Percentiles rank a stretch among this genome's conserved stretches.
phyloP scores from a whole-genome alignment of 352 stramenopile genomes.

The Phytopythium helicoides region DNA sequence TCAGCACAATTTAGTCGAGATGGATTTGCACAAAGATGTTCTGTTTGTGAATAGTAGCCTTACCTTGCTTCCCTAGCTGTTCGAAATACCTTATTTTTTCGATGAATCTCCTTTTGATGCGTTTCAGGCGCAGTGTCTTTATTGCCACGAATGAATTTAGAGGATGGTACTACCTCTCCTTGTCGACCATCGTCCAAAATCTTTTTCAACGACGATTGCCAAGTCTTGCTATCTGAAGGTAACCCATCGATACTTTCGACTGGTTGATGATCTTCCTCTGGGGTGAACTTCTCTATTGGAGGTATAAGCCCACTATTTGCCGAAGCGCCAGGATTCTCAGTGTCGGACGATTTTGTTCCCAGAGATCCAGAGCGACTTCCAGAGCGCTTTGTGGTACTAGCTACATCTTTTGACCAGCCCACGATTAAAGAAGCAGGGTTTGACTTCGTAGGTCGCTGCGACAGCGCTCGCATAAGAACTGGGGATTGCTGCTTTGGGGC shows the following conservation, averaged over 20 bases:
- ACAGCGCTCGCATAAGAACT: slow-evolving; percentile 36
- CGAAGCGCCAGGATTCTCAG: too few species aligned
- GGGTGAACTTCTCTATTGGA: slow-evolving; percentile 1
- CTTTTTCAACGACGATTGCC: slow-evolving; percentile 60
- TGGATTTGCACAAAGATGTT: too few species aligned
- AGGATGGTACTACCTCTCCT: slow-evolving; percentile 3
- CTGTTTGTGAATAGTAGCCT: too few species aligned
- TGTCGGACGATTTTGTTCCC: too few species aligned
- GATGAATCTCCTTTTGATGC: neutral
- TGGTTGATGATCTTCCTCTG: slow-evolving; percentile 5
- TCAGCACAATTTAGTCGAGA: neutral
- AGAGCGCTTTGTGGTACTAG: too few species aligned
- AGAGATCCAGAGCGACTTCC: too few species aligned
- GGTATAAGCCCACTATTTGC: neutral
- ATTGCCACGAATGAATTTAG: neutral
- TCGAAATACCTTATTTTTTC: neutral
- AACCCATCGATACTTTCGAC: neutral
- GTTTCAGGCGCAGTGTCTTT: neutral
- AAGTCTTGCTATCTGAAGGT: slow-evolving; percentile 11
- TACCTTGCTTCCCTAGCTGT: too few species aligned
- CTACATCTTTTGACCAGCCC: too few species aligned
- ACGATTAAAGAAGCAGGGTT: too few species aligned
- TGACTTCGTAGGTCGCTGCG: slow-evolving; percentile 17
- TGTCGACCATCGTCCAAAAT: slow-evolving; percentile 42
- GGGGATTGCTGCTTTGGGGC: slow-evolving; percentile 15